phyloP scores from a whole-genome alignment of 345 rosid genomes.

The Bretschneidera sinensis region DNA sequence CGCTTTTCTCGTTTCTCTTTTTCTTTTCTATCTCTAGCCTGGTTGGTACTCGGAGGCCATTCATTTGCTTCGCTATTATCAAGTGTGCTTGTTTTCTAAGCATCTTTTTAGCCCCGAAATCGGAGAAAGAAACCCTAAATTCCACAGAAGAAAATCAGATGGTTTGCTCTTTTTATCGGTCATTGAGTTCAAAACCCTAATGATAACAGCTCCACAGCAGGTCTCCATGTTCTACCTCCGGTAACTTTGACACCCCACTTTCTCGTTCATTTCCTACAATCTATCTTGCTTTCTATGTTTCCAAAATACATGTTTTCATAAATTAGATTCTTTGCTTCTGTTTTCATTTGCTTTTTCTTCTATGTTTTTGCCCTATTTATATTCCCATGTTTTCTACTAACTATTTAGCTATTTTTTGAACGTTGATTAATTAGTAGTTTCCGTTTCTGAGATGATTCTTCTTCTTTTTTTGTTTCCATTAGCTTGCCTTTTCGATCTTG shows the following conservation, averaged over 20 bases:
- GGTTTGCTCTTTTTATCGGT: constrained; percentile 24
- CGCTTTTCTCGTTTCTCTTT: constrained; percentile 3
- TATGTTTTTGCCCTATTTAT: not conserved
- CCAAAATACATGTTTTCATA: not conserved
- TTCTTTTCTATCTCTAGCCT: constrained; percentile 7
- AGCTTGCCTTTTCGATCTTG: not conserved
- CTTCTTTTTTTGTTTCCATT: not conserved
- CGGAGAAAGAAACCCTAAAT: constrained; percentile 14
- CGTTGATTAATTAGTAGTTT: not conserved
- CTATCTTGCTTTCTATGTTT: not conserved
- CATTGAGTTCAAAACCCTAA: constrained; percentile 47
- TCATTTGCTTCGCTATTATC: constrained; percentile 25
- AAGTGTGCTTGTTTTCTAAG: constrained; percentile 31
- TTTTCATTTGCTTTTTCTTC: not conserved
- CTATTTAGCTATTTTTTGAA: too few species aligned
- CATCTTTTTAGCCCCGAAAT: constrained; percentile 7
- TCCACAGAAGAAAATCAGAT: constrained; percentile 21
- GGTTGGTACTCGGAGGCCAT: constrained; percentile 31
- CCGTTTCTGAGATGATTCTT: too few species aligned
- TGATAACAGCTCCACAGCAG: constrained; percentile 28
- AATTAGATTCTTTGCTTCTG: not conserved
- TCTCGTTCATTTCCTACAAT: not conserved
- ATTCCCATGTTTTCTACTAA: not conserved
- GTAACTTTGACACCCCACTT: constrained; percentile 23
- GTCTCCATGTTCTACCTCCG: constrained; percentile 31